Base-by-base conservation (phyloP, 208 protist genomes). In the Crithidia sp. region DNA sequence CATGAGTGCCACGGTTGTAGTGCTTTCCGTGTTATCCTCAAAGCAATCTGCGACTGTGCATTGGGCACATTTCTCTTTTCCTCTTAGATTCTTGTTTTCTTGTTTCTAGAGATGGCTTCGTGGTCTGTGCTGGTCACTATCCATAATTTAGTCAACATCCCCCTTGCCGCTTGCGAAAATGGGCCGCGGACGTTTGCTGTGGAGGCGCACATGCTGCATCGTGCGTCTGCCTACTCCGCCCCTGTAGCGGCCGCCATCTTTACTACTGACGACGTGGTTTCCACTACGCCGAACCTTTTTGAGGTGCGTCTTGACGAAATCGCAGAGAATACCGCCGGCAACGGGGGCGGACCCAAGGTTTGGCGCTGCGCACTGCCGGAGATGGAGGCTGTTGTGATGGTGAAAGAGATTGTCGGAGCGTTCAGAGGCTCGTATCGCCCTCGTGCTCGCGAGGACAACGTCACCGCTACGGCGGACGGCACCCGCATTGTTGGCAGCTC, bases 111-210 rank as follows among this genome's bases (percentile, higher is more conserved):
- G 52, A 87, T 88, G 83, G 43, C 71, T 7, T 68, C 70, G 2
- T 84, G 83, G 85, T 80, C 76, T 14, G 57, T 95, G 19, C 74
- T 87, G 2, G 83, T 89, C 12, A 84, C 84, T 7, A 74, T 95
- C n/a, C 90, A 95, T 81, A 95, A 92, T 61, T 16, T 95, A 28
- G 85, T 92, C 43, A 91, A 91, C 60, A 90, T 95, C 50, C 89
- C 89, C 4, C 67, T 79, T 12, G 36, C 73, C 13, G 83, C 79
- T 10, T 82, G 79, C 58, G 67, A 78, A 52, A 67, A 74, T 67
- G 84, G 69, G 16, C 41, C 58, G 37, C 81, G 83, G 47, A 76
- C 77, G 10, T 94, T 94, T 73, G 74, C 77, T 17, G 84, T 94
- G 45, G 82, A 89, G 71, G 84, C 68, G 13, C 76, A 82, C 60